Evolutionary conservation across 257 asterid species (phyloP).

Genomic region (Ballota nigra): DNA sequence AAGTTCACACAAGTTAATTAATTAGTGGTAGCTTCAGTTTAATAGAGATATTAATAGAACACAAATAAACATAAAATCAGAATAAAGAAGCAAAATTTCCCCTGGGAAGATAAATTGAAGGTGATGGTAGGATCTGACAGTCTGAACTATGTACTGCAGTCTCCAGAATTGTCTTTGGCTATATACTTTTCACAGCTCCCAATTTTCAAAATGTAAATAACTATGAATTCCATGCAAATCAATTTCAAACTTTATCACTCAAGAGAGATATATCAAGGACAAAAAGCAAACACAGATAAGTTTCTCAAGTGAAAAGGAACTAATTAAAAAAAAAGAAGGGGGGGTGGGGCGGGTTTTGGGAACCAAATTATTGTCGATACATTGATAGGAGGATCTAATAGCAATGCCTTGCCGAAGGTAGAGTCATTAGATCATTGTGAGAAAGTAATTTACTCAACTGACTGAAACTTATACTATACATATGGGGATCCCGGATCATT

Average conservation of each 20-base stretch:
- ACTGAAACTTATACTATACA: neutral
- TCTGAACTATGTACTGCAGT: neutral
- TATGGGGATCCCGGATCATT: slow-evolving; percentile 6
- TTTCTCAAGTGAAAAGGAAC: neutral
- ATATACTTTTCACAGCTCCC: neutral
- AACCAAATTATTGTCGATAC: neutral
- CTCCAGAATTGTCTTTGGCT: neutral
- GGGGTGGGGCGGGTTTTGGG: neutral
- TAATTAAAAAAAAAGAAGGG: too few species aligned
- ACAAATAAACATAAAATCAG: neutral
- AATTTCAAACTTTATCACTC: neutral
- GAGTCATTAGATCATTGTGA: neutral
- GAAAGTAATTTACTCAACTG: neutral
- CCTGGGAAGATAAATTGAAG: neutral
- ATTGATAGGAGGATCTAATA: neutral
- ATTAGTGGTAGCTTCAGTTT: neutral
- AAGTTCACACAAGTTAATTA: neutral
- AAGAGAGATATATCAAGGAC: neutral
- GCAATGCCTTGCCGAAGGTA: slow-evolving; percentile 9
- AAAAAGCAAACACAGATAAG: neutral
- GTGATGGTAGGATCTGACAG: slow-evolving; percentile 6
- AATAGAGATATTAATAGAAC: neutral
- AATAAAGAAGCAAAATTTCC: neutral
- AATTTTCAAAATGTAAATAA: neutral
- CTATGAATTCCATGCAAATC: neutral